These are phyloP conservation scores for Leishmania martiniquensis DNA, from an alignment of 208 protist species.

Conservation along the genomic window DNA sequence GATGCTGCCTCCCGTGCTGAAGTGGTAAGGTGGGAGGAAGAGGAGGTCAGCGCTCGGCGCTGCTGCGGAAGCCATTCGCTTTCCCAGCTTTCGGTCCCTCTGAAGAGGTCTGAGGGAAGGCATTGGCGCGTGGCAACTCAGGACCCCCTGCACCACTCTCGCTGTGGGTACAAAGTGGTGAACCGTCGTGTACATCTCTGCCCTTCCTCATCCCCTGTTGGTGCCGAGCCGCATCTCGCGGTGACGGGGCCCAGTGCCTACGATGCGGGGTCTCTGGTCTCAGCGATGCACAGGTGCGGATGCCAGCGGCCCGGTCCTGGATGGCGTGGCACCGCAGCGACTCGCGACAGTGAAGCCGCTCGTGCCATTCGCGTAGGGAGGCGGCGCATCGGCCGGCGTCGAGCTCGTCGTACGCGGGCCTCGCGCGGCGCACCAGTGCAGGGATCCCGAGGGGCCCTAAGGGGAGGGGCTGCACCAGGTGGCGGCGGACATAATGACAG, in stretches of 20 bases:
- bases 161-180: too few relatives aligned
- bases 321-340: not conserved
- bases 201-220: not conserved
- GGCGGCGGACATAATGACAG: not conserved
- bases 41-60: not conserved
- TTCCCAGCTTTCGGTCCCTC: too few relatives aligned
- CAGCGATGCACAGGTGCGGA: not conserved
- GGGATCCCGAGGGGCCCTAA: not conserved
- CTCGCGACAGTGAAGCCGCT: not conserved
- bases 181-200: too few relatives aligned
- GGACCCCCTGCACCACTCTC: too few relatives aligned
- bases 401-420: not conserved
- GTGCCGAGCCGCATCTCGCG: not conserved
- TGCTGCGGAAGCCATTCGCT: too few relatives aligned
- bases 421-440: not conserved
- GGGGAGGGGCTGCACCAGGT: not conserved
- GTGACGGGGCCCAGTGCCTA: not conserved
- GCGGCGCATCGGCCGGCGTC: not conserved
- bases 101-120: too few relatives aligned
- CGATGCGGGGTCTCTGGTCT: not conserved
- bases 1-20: slow-evolving; percentile 17
- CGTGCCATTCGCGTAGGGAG: not conserved
- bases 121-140: too few relatives aligned
- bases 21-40: not conserved
- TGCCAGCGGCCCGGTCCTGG: not conserved